These are phyloP conservation scores for Fusarium duplospermum DNA, from an alignment of 2,329 filamentous ascomycete genomes.

Conservation along the genomic window DNA sequence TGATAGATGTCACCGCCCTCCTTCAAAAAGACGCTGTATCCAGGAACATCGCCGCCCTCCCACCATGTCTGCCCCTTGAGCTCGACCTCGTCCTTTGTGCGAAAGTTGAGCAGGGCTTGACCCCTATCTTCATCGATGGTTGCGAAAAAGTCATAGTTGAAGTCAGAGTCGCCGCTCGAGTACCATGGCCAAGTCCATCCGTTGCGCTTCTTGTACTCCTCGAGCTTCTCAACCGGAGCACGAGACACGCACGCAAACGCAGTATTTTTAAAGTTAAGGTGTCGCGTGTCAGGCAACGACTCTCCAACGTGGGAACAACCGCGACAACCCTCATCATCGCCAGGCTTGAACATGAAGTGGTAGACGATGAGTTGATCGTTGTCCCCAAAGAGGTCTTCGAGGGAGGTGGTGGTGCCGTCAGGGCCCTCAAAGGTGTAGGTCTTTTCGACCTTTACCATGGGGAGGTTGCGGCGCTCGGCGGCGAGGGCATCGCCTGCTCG, in stretches of 20 bases:
- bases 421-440: slow-evolving; percentile 51
- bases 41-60: slow-evolving; percentile 48
- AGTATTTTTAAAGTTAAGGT: slow-evolving; percentile 53
- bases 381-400: slow-evolving; percentile 49
- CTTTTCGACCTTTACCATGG: slow-evolving; percentile 54
- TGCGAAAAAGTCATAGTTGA: slow-evolving; percentile 56
- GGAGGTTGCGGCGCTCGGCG: slow-evolving; percentile 50
- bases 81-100: slow-evolving; percentile 40
- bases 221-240: slow-evolving; percentile 51
- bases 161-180: slow-evolving; percentile 50
- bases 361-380: slow-evolving; percentile 55
- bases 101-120: slow-evolving; percentile 45
- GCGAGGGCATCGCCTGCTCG: slow-evolving; percentile 46
- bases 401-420: slow-evolving; percentile 35
- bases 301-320: slow-evolving; percentile 55
- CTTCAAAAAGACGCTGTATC: slow-evolving; percentile 52
- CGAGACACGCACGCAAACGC: slow-evolving; percentile 54
- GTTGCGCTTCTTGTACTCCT: slow-evolving; percentile 50
- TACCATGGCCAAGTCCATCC: slow-evolving; percentile 57
- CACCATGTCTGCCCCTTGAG: slow-evolving; percentile 43
- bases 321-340: slow-evolving; percentile 49
- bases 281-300: slow-evolving; percentile 51
- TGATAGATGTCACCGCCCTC: slow-evolving; percentile 50
- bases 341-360: slow-evolving; percentile 59
- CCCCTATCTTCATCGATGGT: slow-evolving; percentile 45